These are phyloP conservation scores for Populus hybrid DNA, from an alignment of 441 rosid species.

Conservation along the genomic window DNA sequence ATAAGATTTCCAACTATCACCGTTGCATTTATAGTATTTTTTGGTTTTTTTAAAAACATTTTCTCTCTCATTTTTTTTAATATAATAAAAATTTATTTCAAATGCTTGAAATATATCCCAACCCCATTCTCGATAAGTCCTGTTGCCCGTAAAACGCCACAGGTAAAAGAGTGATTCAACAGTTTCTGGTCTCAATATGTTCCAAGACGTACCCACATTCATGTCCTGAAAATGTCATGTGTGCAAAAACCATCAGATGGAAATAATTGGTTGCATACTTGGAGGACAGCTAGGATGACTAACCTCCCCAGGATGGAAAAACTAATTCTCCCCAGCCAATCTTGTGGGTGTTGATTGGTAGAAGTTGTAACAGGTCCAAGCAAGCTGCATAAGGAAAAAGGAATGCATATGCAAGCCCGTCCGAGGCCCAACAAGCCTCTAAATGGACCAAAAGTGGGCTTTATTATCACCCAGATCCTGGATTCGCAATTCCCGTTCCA, in stretches of 20 bases:
- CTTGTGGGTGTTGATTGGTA: constrained; percentile 90
- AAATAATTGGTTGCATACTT: not conserved
- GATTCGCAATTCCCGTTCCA: not conserved
- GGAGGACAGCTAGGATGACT: constrained; percentile 5
- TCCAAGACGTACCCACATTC: constrained; percentile 91
- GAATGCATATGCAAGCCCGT: not conserved
- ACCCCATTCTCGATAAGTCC: constrained; percentile 96
- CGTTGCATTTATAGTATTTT: too few relatives aligned
- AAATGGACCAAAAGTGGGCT: not conserved
- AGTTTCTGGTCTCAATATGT: constrained; percentile 93
- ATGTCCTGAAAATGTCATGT: constrained; percentile 57
- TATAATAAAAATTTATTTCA: constrained; percentile 22
- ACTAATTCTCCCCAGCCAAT: constrained; percentile 95
- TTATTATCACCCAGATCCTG: not conserved
- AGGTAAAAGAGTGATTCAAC: constrained; percentile 92
- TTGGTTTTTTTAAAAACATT: too few relatives aligned
- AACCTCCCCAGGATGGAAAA: constrained; percentile 74
- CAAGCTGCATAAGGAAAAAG: constrained; percentile 54
- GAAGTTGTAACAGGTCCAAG: constrained; percentile 95
- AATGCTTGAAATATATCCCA: constrained; percentile 98
- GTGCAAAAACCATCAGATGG: not conserved
- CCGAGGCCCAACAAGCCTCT: not conserved
- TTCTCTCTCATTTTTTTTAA: too few relatives aligned
- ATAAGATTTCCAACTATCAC: too few relatives aligned
- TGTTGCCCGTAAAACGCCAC: constrained; percentile 96